Conservation (phyloP, 352 stramenopile genomes). For the Halophytophthora polymorphica region DNA sequence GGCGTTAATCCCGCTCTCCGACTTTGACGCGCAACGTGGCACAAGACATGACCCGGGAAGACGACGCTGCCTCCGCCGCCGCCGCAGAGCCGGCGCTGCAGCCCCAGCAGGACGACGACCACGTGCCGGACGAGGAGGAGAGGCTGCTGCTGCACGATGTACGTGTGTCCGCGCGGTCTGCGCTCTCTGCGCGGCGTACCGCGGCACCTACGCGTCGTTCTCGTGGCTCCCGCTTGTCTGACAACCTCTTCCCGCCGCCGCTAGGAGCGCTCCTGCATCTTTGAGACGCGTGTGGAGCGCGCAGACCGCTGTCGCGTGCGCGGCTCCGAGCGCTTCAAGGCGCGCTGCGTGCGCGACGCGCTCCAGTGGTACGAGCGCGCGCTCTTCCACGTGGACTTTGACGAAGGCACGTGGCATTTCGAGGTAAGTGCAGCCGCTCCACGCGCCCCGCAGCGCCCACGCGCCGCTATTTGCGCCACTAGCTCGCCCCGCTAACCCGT, state of each 20-base stretch:
- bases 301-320: conserved; percentile 60
- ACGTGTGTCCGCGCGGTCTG: conserved; percentile 1
- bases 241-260: not conserved
- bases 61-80: not conserved
- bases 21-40: no score
- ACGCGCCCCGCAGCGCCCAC: not conserved
- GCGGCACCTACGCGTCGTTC: not conserved
- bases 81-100: not conserved
- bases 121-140: conserved; percentile 23
- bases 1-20: no score
- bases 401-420: conserved; percentile 84
- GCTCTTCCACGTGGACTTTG: conserved; percentile 80
- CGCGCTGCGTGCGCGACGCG: conserved; percentile 38
- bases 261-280: conserved; percentile 82
- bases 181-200: not conserved
- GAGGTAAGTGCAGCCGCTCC: conserved; percentile 37
- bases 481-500: not conserved
- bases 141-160: conserved; percentile 36
- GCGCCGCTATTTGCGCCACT: not conserved
- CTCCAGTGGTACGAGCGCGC: conserved; percentile 76
- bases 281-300: conserved; percentile 75
- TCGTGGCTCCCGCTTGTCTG: not conserved
- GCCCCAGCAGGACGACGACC: not conserved
- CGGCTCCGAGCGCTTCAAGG: conserved; percentile 59
- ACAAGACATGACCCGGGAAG: no score